A percentile compares a stretch with the other conserved stretches of the same genome.
Evolutionary conservation across 257 asterid genomes (phyloP).

Genomic region (Solanum virginianum): DNA sequence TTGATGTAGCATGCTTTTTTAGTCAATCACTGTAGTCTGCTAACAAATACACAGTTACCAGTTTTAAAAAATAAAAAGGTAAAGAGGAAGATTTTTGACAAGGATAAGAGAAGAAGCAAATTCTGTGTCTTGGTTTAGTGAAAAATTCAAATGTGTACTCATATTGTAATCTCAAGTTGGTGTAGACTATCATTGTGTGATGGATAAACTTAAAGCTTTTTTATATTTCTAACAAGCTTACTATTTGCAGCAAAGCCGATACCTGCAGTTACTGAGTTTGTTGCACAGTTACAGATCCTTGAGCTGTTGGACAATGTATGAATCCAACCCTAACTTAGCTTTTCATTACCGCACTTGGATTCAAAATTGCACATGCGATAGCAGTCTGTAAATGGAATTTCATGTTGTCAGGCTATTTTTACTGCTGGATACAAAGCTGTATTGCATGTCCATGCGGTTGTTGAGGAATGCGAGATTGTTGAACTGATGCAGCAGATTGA

Average conservation of each 20-base stretch:
- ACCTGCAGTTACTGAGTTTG: constrained; percentile 65
- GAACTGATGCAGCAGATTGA: constrained; percentile 73
- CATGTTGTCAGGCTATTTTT: constrained; percentile 67
- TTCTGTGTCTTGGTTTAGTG: background rate
- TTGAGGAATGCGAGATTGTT: constrained; percentile 95
- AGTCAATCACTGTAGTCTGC: background rate
- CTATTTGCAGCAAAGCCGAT: constrained; percentile 60
- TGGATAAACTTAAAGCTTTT: background rate
- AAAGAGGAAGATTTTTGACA: background rate
- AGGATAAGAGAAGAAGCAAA: constrained; percentile 17
- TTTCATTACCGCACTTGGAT: background rate
- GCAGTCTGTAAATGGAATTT: background rate
- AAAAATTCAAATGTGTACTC: background rate
- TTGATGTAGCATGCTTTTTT: background rate
- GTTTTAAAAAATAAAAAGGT: too few species aligned
- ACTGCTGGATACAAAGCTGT: constrained; percentile 98
- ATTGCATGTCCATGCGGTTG: constrained; percentile 77
- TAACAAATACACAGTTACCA: background rate
- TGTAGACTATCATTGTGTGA: background rate
- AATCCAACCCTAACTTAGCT: background rate
- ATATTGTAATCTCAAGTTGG: background rate
- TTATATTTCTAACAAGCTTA: background rate
- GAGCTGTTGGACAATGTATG: constrained; percentile 91
- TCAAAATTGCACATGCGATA: background rate
- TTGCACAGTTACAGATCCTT: constrained; percentile 77